phyloP scores from a whole-genome alignment of 805 yeast species.

The Metschnikowia lunata region DNA sequence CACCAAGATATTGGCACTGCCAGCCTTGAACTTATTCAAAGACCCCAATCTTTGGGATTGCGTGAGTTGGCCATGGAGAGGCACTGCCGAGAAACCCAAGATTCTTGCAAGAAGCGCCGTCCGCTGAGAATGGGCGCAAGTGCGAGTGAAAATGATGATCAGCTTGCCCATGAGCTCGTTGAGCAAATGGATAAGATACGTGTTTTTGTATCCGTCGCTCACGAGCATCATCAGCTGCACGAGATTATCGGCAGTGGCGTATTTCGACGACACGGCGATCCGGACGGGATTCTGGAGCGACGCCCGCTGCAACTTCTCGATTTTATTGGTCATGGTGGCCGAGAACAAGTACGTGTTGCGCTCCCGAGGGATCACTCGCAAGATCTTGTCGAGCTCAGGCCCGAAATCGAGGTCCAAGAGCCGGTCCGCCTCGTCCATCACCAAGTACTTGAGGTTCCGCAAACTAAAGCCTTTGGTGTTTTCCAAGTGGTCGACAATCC shows the following conservation, averaged over 20 bases:
- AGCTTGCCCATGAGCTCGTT: conserved; percentile 84
- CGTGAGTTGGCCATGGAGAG: conserved; percentile 87
- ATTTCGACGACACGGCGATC: conserved; percentile 82
- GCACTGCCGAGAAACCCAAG: conserved; percentile 84
- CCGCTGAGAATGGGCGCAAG: conserved; percentile 93
- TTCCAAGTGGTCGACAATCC: conserved; percentile 90
- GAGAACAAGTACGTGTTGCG: conserved; percentile 84
- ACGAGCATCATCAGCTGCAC: conserved; percentile 85
- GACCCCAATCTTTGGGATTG: conserved; percentile 84
- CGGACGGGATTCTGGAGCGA: conserved; percentile 84
- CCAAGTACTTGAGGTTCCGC: conserved; percentile 72
- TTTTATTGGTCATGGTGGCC: conserved; percentile 96
- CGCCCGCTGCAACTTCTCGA: conserved; percentile 92
- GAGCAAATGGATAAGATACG: conserved; percentile 73
- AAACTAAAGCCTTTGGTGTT: conserved; percentile 86
- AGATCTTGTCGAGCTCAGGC: conserved; percentile 83
- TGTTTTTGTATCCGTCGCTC: conserved; percentile 90
- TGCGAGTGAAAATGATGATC: conserved; percentile 84
- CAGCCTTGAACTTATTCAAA: conserved; percentile 71
- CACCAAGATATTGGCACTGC: conserved; percentile 61
- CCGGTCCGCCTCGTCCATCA: conserved; percentile 97
- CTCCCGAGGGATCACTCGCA: conserved; percentile 77
- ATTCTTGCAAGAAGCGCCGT: conserved; percentile 76
- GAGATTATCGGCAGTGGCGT: conserved; percentile 91
- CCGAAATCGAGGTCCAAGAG: conserved; percentile 95